phyloP scores from a whole-genome alignment of 1,139 yeast species.

The Candida sojae region DNA sequence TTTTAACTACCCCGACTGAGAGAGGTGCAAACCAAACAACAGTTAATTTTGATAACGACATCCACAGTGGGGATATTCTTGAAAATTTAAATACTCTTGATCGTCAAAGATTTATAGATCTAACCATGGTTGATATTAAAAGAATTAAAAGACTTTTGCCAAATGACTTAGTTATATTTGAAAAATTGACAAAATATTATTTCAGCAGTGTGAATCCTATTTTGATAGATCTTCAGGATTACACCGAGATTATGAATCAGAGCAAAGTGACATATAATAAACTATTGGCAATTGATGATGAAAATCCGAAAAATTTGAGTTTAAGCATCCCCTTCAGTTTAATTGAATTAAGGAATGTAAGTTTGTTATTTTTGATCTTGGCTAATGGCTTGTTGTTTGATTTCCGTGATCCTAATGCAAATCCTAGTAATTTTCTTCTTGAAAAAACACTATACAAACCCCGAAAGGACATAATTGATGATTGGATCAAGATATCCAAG shows the following conservation, averaged over 20 bases:
- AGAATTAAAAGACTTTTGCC: conserved; percentile 20
- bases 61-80: conserved; percentile 9
- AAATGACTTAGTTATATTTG: conserved; percentile 11
- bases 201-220: conserved; percentile 18
- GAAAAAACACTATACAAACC: conserved; percentile 14
- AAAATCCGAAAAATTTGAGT: conserved; percentile 13
- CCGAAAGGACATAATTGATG: conserved; percentile 18
- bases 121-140: conserved; percentile 20
- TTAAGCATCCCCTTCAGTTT: conserved; percentile 11
- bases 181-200: conserved; percentile 16
- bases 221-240: conserved; percentile 19
- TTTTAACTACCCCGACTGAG: conserved; percentile 1
- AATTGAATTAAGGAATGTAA: conserved; percentile 17
- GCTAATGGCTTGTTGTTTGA: conserved; percentile 26
- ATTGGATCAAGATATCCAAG: conserved; percentile 28
- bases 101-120: conserved; percentile 8
- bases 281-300: conserved; percentile 14
- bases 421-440: conserved; percentile 7
- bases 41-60: neutral
- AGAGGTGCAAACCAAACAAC: conserved; percentile 1
- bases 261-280: conserved; percentile 12
- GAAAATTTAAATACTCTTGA: conserved; percentile 14
- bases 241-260: conserved; percentile 13
- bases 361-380: conserved; percentile 21
- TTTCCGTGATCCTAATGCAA: conserved; percentile 6